These are phyloP conservation scores for Aspergillus tamarii DNA, from an alignment of 2,329 filamentous ascomycete species.

Conservation along the genomic window DNA sequence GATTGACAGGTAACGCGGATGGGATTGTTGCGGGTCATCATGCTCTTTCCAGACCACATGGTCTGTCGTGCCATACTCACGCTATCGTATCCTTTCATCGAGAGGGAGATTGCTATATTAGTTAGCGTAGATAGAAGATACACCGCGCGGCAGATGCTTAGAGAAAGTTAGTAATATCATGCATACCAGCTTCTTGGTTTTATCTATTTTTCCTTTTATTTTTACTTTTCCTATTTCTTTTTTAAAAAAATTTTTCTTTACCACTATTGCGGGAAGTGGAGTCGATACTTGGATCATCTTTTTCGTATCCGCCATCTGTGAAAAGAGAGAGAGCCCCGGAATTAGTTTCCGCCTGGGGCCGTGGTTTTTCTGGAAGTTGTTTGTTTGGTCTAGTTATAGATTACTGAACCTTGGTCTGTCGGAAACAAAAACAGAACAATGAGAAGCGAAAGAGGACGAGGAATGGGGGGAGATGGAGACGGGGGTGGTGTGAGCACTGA, in stretches of 20 bases:
- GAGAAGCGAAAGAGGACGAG: background rate
- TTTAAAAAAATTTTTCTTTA: no score
- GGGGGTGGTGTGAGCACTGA: background rate
- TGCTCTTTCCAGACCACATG: slow-evolving; percentile 4
- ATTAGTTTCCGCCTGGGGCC: slow-evolving; percentile 11
- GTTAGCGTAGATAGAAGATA: background rate
- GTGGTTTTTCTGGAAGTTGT: background rate
- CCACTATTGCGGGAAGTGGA: slow-evolving; percentile 14
- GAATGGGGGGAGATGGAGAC: background rate
- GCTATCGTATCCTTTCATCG: background rate
- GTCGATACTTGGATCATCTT: slow-evolving; percentile 5
- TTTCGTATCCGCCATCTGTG: background rate
- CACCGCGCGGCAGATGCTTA: background rate
- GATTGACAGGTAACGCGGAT: slow-evolving; percentile 7
- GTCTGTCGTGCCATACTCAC: slow-evolving; percentile 1
- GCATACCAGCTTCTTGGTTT: background rate
- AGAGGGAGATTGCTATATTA: background rate
- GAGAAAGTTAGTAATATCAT: background rate
- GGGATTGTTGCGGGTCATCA: slow-evolving; percentile 11
- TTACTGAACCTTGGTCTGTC: background rate
- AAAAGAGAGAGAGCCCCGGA: slow-evolving; percentile 2
- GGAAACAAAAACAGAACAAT: background rate
- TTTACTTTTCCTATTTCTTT: background rate
- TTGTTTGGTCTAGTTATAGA: background rate
- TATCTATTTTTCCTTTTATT: background rate